phyloP scores from a whole-genome alignment of 768 basidiomycete genomes.

The Cubamyces sp. region DNA sequence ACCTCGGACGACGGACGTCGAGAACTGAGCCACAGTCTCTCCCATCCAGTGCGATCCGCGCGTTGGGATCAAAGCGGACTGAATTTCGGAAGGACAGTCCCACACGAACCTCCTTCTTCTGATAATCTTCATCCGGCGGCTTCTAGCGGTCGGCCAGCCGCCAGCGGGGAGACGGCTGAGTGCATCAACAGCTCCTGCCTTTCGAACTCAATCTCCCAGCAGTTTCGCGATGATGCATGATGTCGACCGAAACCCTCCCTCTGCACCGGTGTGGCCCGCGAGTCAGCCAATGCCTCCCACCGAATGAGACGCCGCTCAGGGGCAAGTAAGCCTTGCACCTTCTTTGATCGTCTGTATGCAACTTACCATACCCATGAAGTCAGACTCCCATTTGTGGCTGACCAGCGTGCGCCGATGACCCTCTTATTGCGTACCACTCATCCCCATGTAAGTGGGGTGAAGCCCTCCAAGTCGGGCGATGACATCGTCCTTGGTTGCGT shows the following conservation, averaged over 20 bases:
- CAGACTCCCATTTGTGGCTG: neutral
- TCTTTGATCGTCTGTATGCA: neutral
- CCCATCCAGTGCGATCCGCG: neutral
- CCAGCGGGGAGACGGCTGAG: neutral
- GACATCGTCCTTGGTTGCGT: too few relatives aligned
- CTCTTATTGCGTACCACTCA: too few relatives aligned
- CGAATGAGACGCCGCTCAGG: too few relatives aligned
- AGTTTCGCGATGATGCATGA: neutral
- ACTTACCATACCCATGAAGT: neutral
- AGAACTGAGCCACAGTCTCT: constrained; percentile 4
- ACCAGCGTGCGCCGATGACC: neutral
- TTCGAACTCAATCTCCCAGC: neutral
- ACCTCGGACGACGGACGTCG: too few relatives aligned
- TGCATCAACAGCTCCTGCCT: neutral
- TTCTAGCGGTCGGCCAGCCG: constrained; percentile 1
- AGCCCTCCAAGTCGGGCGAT: too few relatives aligned
- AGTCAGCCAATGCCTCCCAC: too few relatives aligned
- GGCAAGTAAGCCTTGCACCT: neutral
- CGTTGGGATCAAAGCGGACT: neutral
- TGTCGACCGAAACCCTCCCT: too few relatives aligned
- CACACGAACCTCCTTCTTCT: constrained; percentile 3
- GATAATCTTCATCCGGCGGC: constrained; percentile 14
- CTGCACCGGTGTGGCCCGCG: too few relatives aligned
- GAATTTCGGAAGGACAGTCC: neutral
- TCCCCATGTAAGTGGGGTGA: too few relatives aligned